Evolutionary conservation across 352 stramenopile genomes (phyloP), one percentile per base, ranked within the genome.

Genomic region (Globisporangium paroecandrum): DNA sequence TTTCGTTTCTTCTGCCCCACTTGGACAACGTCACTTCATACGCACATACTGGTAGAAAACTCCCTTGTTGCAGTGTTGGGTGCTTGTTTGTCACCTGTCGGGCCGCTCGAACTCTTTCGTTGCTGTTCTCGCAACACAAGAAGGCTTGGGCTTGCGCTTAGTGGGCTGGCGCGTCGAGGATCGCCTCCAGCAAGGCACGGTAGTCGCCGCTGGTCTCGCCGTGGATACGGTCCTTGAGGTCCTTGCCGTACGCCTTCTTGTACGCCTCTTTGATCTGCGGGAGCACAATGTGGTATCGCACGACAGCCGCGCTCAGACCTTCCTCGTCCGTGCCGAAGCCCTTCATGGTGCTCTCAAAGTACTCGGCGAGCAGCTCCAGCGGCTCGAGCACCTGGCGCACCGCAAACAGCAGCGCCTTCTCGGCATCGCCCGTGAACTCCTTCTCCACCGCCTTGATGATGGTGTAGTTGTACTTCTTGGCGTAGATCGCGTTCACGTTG

Each of bases 211-310:
- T 92, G 41, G 78, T 80, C 74, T 94, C 85, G 46, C 85, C 83
- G 69, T 94, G 77, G 69, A 94, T 92, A 69, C 86, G 82, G 58
- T 94, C 83, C 62, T 84, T 86, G 41, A 94, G 77, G 58, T 91
- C 83, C 76, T 89, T 90, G 53, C 74, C 76, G 75, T 91, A 93
- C 64, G 65, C 74, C 68, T 91, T 87, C 77, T 92, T 86, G 77
- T 92, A 94, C 36, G 82, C 82, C 29, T 86, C 76, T 68, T 82
- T 83, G 76, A 94, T 81, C 68, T 93, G 82, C 24, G 73, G 65
- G 38, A 93, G 77, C 58, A 92, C 82, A 32, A 84, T 79, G 73
- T 92, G 85, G 80, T 94, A 94, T 57, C 87, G 87, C 64, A 94
- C 85, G 36, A 93, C 62, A 20, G 77, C 75, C 20, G 77, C 67